Percentiles rank a stretch among this genome's conserved stretches.
Conservation (phyloP, 129 eudicot species). For the Solidago caesia region DNA sequence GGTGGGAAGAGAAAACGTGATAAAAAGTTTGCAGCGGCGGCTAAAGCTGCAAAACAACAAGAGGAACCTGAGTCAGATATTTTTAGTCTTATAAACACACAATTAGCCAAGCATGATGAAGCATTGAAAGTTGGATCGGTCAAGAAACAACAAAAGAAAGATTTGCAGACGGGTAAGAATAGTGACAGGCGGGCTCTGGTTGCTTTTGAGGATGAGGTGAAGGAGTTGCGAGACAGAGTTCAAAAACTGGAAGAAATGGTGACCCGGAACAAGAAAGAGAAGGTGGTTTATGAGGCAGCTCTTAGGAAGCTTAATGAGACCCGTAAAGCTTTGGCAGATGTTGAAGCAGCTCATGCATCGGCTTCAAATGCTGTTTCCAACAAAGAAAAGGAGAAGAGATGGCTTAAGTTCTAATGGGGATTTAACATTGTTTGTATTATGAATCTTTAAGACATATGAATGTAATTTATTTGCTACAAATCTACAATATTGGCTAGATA, state of each 20-base stretch:
- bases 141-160: slow-evolving; percentile 38
- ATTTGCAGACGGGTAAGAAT: slow-evolving; percentile 40
- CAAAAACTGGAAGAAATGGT: slow-evolving; percentile 90
- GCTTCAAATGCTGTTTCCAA: slow-evolving; percentile 67
- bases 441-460: slow-evolving; percentile 5
- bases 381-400: slow-evolving; percentile 84
- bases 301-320: slow-evolving; percentile 71
- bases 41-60: slow-evolving; percentile 53
- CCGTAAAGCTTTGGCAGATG: slow-evolving; percentile 56
- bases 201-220: slow-evolving; percentile 81
- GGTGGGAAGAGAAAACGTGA: slow-evolving; percentile 94
- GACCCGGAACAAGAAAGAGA: slow-evolving; percentile 75
- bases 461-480: neutral
- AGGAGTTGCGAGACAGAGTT: slow-evolving; percentile 52
- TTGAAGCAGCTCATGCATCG: slow-evolving; percentile 80
- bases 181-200: slow-evolving; percentile 75
- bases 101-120: slow-evolving; percentile 64
- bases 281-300: slow-evolving; percentile 79
- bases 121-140: slow-evolving; percentile 32
- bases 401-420: slow-evolving; percentile 74
- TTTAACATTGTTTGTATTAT: slow-evolving; percentile 19
- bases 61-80: slow-evolving; percentile 70
- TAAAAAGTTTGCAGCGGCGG: slow-evolving; percentile 81
- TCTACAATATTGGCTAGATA: neutral
- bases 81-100: slow-evolving; percentile 74